Evolutionary conservation across 169 alveolate genomes (phyloP).

Genomic region (Eimeria falciformis): DNA sequence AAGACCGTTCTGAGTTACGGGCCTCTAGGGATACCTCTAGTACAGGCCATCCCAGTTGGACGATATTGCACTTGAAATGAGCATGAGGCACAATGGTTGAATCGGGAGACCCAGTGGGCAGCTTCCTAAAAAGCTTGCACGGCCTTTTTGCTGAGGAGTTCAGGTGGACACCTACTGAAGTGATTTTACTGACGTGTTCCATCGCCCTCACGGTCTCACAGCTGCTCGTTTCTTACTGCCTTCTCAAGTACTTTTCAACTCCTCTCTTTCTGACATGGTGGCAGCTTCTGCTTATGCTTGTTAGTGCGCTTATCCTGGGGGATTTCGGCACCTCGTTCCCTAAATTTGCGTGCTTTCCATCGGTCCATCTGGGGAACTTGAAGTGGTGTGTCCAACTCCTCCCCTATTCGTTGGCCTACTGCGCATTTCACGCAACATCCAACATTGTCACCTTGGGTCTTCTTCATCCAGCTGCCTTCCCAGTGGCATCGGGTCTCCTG

Average conservation of each 20-base stretch:
- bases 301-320: conserved; percentile 70
- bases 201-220: conserved; percentile 70
- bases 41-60: too few species aligned
- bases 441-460: conserved; percentile 32
- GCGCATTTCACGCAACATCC: conserved; percentile 34
- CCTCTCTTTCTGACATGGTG: conserved; percentile 76
- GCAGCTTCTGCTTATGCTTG: conserved; percentile 61
- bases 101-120: conserved; percentile 68
- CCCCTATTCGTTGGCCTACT: conserved; percentile 74
- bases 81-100: conserved; percentile 67
- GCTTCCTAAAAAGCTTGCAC: conserved; percentile 42
- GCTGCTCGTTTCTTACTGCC: conserved; percentile 52
- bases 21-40: too few species aligned
- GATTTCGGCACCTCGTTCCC: conserved; percentile 73
- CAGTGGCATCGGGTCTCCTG: conserved; percentile 62
- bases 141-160: conserved; percentile 61
- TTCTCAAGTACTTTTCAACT: conserved; percentile 60
- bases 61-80: neutral
- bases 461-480: conserved; percentile 63
- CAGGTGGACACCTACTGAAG: conserved; percentile 48
- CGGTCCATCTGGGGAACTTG: neutral
- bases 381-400: conserved; percentile 52
- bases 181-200: conserved; percentile 16
- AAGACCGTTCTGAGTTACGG: too few species aligned
- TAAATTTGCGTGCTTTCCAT: conserved; percentile 27